Conservation (phyloP, 73 alveolate species). For the Paramecium caudatum region DNA sequence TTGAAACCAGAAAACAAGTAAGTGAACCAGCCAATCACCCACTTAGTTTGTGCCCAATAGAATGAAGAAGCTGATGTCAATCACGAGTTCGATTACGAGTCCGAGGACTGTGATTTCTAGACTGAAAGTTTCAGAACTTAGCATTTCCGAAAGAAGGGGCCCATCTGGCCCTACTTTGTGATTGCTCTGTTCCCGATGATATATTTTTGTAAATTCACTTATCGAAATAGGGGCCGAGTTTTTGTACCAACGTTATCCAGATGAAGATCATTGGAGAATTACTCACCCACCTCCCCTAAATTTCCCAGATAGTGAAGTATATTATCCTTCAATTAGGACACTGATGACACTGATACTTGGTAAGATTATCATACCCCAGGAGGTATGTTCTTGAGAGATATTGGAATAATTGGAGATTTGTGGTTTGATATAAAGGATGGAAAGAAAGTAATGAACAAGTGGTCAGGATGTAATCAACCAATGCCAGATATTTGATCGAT, state of each 20-base stretch:
- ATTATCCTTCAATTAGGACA: not conserved
- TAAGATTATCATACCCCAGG: slow-evolving; percentile 62
- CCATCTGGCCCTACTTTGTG: slow-evolving; percentile 31
- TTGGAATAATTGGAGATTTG: slow-evolving; percentile 68
- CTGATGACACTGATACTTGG: slow-evolving; percentile 74
- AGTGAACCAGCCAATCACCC: not conserved
- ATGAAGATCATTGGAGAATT: slow-evolving; percentile 68
- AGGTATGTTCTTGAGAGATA: slow-evolving; percentile 58
- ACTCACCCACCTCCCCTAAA: slow-evolving; percentile 78
- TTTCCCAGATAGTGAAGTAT: slow-evolving; percentile 73
- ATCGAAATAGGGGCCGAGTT: slow-evolving; percentile 74
- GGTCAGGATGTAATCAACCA: slow-evolving; percentile 75
- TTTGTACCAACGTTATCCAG: slow-evolving; percentile 70
- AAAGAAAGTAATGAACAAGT: slow-evolving; percentile 64
- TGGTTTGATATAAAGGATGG: slow-evolving; percentile 75
- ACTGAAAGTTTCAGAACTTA: slow-evolving; percentile 73
- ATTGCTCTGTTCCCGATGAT: slow-evolving; percentile 61
- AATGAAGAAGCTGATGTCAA: slow-evolving; percentile 68
- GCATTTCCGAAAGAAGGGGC: slow-evolving; percentile 78
- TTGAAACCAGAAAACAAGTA: slow-evolving; percentile 72
- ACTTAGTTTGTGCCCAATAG: slow-evolving; percentile 48
- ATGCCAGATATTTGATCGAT: slow-evolving; percentile 71
- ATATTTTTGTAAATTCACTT: slow-evolving; percentile 59
- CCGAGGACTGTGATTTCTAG: slow-evolving; percentile 76
- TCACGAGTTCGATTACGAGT: slow-evolving; percentile 75